Conservation (phyloP, 345 rosid genomes). For the Pugionium dolabratum region DNA sequence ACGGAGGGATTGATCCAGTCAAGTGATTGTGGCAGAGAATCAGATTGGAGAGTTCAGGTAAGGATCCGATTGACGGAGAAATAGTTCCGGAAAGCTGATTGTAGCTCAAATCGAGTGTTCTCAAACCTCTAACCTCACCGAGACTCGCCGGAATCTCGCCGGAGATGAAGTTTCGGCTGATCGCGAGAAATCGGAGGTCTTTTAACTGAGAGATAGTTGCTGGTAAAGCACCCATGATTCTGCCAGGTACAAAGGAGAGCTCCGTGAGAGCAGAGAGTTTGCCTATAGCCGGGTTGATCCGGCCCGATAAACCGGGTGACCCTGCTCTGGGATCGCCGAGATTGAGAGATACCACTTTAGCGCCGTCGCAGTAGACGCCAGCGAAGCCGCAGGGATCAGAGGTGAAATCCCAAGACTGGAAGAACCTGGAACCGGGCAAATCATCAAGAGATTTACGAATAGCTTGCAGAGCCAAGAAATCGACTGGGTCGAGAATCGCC, state of each 20-base stretch:
- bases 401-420: slow-evolving; percentile 93
- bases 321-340: slow-evolving; percentile 95
- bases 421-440: slow-evolving; percentile 79
- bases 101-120: slow-evolving; percentile 90
- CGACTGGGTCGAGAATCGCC: slow-evolving; percentile 79
- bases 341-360: slow-evolving; percentile 69
- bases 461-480: slow-evolving; percentile 86
- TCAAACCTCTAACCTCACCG: slow-evolving; percentile 65
- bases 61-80: slow-evolving; percentile 58
- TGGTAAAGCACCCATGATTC: slow-evolving; percentile 75
- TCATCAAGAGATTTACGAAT: slow-evolving; percentile 74
- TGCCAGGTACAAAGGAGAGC: slow-evolving; percentile 78
- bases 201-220: slow-evolving; percentile 60
- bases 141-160: slow-evolving; percentile 70
- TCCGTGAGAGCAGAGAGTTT: slow-evolving; percentile 75
- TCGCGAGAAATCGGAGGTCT: slow-evolving; percentile 68
- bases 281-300: slow-evolving; percentile 72
- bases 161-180: slow-evolving; percentile 71
- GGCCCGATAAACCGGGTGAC: slow-evolving; percentile 79
- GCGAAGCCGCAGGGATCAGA: slow-evolving; percentile 94
- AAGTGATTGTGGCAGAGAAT: slow-evolving; percentile 85
- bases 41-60: slow-evolving; percentile 69
- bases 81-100: slow-evolving; percentile 72
- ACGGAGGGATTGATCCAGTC: slow-evolving; percentile 76
- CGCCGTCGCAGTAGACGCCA: slow-evolving; percentile 76